A percentile compares a stretch with the other conserved stretches of the same genome.
Evolutionary conservation across 2,329 filamentous ascomycete species (phyloP).

Genomic region (Trichoderma oligosporum): DNA sequence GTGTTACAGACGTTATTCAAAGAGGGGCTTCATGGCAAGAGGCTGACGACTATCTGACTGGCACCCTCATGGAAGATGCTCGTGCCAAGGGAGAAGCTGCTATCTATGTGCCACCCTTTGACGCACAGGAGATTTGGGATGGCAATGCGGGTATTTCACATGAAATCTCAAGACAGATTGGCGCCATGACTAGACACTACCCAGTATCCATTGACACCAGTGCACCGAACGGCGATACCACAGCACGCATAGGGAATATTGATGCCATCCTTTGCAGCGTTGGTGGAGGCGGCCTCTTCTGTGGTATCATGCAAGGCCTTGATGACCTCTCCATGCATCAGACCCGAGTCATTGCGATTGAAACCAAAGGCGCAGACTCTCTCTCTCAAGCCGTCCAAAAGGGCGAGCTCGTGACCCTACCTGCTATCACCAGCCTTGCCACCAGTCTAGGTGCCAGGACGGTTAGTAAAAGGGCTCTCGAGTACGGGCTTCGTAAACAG

Average conservation of each 20-base stretch:
- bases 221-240: conserved; percentile 64
- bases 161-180: conserved; percentile 38
- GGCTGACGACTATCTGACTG: conserved; percentile 62
- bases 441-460: conserved; percentile 64
- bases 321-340: conserved; percentile 24
- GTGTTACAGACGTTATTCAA: conserved; percentile 59
- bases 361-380: conserved; percentile 68
- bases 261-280: conserved; percentile 71
- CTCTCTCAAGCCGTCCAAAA: conserved; percentile 55
- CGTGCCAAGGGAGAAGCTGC: conserved; percentile 34
- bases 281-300: conserved; percentile 77
- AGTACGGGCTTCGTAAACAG: conserved; percentile 28
- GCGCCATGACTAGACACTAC: conserved; percentile 24
- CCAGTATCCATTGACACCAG: conserved; percentile 48
- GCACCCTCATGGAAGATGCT: conserved; percentile 43
- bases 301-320: conserved; percentile 66
- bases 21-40: conserved; percentile 64
- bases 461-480: conserved; percentile 53
- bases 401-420: conserved; percentile 56
- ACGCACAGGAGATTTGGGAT: conserved; percentile 63
- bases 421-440: conserved; percentile 66
- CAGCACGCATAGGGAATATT: conserved; percentile 38
- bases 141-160: conserved; percentile 57
- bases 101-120: conserved; percentile 64
- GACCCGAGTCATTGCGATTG: conserved; percentile 61